Evolutionary conservation across 306 rosid species (phyloP), one percentile per base, ranked within the genome.

Genomic region (Vigna nakashimae): DNA sequence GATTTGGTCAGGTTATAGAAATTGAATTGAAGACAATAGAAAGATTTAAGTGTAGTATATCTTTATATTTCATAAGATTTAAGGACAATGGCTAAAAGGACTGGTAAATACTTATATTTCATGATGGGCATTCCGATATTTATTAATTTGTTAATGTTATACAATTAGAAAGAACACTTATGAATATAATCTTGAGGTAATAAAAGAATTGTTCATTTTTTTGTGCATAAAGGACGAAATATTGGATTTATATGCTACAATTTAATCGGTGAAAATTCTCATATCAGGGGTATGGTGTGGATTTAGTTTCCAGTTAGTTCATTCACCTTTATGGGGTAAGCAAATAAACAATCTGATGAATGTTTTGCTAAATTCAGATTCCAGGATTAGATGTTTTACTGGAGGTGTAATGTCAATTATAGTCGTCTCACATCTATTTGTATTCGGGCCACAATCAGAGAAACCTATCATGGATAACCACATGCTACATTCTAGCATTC

Each of bases 1-100:
- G 42, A 50, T 40, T 50, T 36, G 9, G 60, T 3, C 18, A 17
- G 6, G 17, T 43, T 56, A 32, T 50, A 51, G 49, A 55, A 28
- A 12, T 42, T 66, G 32, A n/a, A 40, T 45, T n/a, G 50, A 77
- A 68, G 42, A 68, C 14, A 26, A 55, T 30, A 43, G 38, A 30
- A 56, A 28, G 4, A 10, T 42, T 77, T 24, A 55, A 16, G 36
- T 16, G 6, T 12, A 22, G 4, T 28, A 48, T n/a, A 0, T 5
- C 18, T n/a, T 30, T 34, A 34, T 34, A 34, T 34, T 34, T 34
- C 38, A 34, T 34, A 34, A 34, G 7, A 34, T 34, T 65, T 30
- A 26, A 65, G 53, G 43, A 38, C 36, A 22, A 64, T 36, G 49
- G 5, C 9, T 42, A 11, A 58, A 22, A 50, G 30, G 12, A 14